Conservation (phyloP, 176 grass and related monocot species). For the Miscanthus lutarioriparius region DNA sequence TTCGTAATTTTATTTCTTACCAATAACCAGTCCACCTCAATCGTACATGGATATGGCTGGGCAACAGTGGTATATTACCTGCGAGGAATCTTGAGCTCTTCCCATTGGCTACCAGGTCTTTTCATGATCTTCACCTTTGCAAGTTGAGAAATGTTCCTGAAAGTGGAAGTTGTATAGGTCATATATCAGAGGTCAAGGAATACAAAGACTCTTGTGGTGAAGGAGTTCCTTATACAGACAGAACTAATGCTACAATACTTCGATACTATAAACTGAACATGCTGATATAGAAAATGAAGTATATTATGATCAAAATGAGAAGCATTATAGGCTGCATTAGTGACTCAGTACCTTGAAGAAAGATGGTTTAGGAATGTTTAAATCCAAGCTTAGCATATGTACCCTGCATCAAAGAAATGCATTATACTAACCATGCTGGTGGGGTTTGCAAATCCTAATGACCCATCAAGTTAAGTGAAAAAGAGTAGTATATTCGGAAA, state of each 20-base stretch:
- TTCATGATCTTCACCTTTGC: conserved; percentile 91
- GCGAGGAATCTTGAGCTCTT: conserved; percentile 71
- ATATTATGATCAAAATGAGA: conserved; percentile 6
- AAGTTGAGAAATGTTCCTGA: conserved; percentile 95
- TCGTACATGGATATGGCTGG: not conserved
- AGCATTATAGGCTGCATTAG: not conserved
- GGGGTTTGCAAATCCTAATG: not conserved
- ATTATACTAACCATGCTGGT: conserved; percentile 4
- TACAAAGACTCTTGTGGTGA: not conserved
- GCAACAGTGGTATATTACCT: conserved; percentile 45
- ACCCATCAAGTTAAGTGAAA: not conserved
- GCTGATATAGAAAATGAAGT: not conserved
- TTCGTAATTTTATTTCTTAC: not conserved
- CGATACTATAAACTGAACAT: not conserved
- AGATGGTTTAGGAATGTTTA: conserved; percentile 63
- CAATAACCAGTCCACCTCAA: not conserved
- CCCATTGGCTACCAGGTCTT: conserved; percentile 58
- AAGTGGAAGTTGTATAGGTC: conserved; percentile 25
- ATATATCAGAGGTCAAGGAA: conserved; percentile 23
- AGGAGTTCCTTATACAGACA: not conserved
- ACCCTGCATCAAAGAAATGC: conserved; percentile 49
- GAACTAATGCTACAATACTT: not conserved
- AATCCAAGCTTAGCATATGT: conserved; percentile 87
- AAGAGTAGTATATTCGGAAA: not conserved
- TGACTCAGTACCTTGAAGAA: conserved; percentile 68